Base-by-base conservation (phyloP, 2,329 filamentous ascomycete genomes). In the Ophiostoma novo-ulmi region DNA sequence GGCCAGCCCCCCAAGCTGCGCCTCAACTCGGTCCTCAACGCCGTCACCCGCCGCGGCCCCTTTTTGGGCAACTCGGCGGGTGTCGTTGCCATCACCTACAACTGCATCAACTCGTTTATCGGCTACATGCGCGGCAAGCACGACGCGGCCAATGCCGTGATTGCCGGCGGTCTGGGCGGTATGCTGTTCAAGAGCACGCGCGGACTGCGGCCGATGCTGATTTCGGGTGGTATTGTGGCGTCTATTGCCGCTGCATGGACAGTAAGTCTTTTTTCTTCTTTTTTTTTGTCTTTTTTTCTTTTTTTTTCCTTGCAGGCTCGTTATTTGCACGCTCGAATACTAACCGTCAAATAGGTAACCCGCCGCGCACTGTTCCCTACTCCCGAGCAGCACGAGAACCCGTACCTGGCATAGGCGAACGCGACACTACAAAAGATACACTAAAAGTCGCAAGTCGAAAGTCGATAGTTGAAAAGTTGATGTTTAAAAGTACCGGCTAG, bases 121-220 rank as follows among this genome's bases (percentile, higher is more conserved):
- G 93, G 93, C 55, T 89, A 91, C 76, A 80, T 89, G 74, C 85
- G 94, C 73, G 93, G 93, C 74, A 92, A 93, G 82, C 93, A 97
- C 76, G 96, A 99, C 80, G 87, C 93, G 3, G 87, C 90, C 71
- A 99, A 99, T 83, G 95, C 93, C 74, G 87, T 99, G 70, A 81
- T 87, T 26, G 94, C 95, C 5, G 95, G 96, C 74, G 91, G 85
- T 1, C 80, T 99, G 75, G 97, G 93, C 78, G 95, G 95, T 71
- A 94, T 94, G 86, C 79, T 99, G 17, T 99, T 99, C 83, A 98
- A 97, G 86, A 97, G 94, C 80, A 98, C 96, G 67, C 87, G 92
- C 77, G 95, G 95, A 6, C 74, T 95, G 73, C 87, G 91, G 80
- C 94, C 93, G 44, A 98, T 98, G 94, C 85, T 95, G 83, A 95